Base-by-base conservation (phyloP, 345 rosid genomes). In the Hirschfeldia incana region DNA sequence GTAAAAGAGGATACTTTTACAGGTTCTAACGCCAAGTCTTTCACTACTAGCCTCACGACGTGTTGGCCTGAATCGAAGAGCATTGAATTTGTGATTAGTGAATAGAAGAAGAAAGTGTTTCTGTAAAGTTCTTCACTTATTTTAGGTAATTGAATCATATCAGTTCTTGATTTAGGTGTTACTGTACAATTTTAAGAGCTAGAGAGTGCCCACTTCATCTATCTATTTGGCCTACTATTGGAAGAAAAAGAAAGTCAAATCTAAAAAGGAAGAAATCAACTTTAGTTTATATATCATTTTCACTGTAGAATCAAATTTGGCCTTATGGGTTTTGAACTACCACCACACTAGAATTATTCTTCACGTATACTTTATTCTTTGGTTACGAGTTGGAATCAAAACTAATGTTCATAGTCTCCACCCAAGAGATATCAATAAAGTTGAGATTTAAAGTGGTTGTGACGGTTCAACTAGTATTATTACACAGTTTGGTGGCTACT, bases 21-120 rank as follows among this genome's bases (percentile, higher is more conserved):
- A 76, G 76, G 83, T 81, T 76, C 80, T 76, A 80, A 80, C 80
- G 83, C 83, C 74, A 76, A 70, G 64, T 76, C 65, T 58, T 70
- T 70, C 39, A 64, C 60, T 76, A 58, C 46, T 70, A 74, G 28
- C 80, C 65, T 75, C 80, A 80, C 83, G 72, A 75, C 69, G 80
- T 75, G 76, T 70, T 70, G 76, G 69, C 73, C 76, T 80, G 75
- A 80, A 69, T 74, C 79, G 68, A 26, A 73, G 78, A 34, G 65
- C 78, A 68, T 79, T 79, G 49, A 74, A 73, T 73, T 73, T 72
- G 58, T 72, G 27, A 17, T 39, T 72, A 65, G 39, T 66, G 4
- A 36, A 16, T 70, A 36, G 3, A 60, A 17, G 34, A 60, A 26
- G 39, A 76, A 66, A 55, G 36, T 66, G 44, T 49, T 66, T 32